These are phyloP conservation scores for Pyrenopolyporus hunteri DNA, from an alignment of 495 filamentous ascomycete species.

Conservation along the genomic window DNA sequence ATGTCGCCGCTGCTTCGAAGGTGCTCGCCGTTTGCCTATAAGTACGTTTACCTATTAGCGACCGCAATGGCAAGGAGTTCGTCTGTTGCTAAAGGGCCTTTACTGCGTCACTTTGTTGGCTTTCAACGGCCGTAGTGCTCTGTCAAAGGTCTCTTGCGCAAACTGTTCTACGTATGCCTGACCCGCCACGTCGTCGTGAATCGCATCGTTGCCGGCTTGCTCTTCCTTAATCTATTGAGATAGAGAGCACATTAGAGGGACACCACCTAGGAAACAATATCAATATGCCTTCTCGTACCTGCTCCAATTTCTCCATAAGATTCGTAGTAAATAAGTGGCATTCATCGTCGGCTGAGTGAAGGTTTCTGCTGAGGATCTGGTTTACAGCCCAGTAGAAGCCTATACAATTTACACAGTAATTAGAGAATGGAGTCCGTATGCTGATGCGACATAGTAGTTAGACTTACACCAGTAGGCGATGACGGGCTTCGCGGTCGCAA, in stretches of 20 bases:
- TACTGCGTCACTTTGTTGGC: constrained; percentile 86
- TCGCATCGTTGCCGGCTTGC: constrained; percentile 63
- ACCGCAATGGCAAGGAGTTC: background rate
- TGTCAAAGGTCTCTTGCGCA: constrained; percentile 80
- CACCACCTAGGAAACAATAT: background rate
- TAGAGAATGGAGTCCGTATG: constrained; percentile 11
- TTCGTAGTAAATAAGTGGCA: constrained; percentile 75
- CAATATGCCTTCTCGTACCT: constrained; percentile 54
- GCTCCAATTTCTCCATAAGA: constrained; percentile 91
- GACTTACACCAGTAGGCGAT: constrained; percentile 92
- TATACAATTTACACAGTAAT: constrained; percentile 40
- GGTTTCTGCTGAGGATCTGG: constrained; percentile 78
- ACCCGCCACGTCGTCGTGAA: constrained; percentile 80
- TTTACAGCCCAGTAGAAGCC: constrained; percentile 94
- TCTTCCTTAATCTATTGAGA: constrained; percentile 66
- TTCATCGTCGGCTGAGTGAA: constrained; percentile 79
- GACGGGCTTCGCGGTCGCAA: constrained; percentile 82
- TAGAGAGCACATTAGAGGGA: background rate
- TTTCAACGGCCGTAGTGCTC: constrained; percentile 80
- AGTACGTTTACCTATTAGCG: constrained; percentile 24
- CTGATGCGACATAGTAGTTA: background rate
- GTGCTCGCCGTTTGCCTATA: constrained; percentile 89
- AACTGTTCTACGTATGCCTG: constrained; percentile 95
- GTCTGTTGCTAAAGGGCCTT: constrained; percentile 17
- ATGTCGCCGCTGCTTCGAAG: constrained; percentile 87